Base-by-base conservation (phyloP, 192 early-diverging fungal species). In the Geosiphon pyriformis region DNA sequence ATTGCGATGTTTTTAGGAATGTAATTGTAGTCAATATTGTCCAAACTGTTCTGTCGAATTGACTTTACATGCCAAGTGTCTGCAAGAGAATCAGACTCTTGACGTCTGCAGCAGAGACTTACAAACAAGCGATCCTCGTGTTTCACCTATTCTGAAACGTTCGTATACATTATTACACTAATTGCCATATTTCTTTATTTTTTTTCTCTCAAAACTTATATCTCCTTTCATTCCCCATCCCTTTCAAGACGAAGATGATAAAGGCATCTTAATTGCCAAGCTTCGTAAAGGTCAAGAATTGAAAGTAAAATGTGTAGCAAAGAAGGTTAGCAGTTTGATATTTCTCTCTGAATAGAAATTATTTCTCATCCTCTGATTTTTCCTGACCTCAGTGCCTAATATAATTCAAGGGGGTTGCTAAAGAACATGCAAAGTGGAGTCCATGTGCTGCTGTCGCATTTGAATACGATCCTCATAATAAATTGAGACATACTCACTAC, bases 341-440 rank as follows among this genome's bases (percentile, higher is more conserved):
- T 42, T 10, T 42, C 37, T 6, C 6, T 42, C 7, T 10, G 37
- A 42, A 10, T 42, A 42, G 1, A 20, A 12, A 26, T 58, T 48
- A 8, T 30, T 6, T 10, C 30, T 55, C 7, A 55, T 55, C 30
- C 18, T 18, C 6, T 10, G 18, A 25, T 27, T 18, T 55, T 31
- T 50, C 4, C 57, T 10, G 6, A 50, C 37, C 6, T 42, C 37
- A 42, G 15, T 42, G 6, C 15, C 37, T 42, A 42, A 42, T 42
- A 54, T 62, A 42, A 23, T 62, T 48, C 6, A 34, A 79, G 71
- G 96, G 96, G 12, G 94, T 92, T 25, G 93, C 90, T 29, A 98
- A 98, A 75, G 94, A 97, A 67, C 94, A 97, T 71, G 93, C 96
- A 26, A 98, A 98, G 69, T 98, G 96, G 96, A 88, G 87, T 53